These are phyloP conservation scores for Scytalidium sp. DNA, from an alignment of 2,329 filamentous ascomycete species.

Conservation along the genomic window DNA sequence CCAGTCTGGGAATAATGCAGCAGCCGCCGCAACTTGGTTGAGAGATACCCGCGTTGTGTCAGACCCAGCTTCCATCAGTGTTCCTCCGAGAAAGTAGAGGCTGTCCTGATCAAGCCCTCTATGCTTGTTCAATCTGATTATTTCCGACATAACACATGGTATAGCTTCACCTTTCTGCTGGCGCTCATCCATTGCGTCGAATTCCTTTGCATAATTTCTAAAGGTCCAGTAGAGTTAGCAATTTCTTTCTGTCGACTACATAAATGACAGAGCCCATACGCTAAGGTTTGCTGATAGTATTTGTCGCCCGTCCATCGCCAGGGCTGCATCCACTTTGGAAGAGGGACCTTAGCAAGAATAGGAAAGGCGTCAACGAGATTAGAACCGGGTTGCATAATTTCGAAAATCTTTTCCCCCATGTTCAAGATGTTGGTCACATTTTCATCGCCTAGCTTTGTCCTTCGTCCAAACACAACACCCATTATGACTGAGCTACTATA, in stretches of 20 bases:
- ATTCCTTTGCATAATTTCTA: slow-evolving; percentile 24
- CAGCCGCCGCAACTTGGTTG: slow-evolving; percentile 28
- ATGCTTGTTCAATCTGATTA: slow-evolving; percentile 20
- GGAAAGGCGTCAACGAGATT: slow-evolving; percentile 31
- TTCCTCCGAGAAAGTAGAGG: slow-evolving; percentile 26
- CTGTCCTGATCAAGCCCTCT: slow-evolving; percentile 19
- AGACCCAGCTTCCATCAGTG: slow-evolving; percentile 39
- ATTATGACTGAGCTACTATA: slow-evolving; percentile 29
- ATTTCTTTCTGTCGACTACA: too few species aligned
- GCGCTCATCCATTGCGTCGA: slow-evolving; percentile 18
- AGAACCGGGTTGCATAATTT: slow-evolving; percentile 19
- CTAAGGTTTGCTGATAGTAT: slow-evolving; percentile 16
- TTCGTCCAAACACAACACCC: slow-evolving; percentile 28
- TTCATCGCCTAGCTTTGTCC: slow-evolving; percentile 14
- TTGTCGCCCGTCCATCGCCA: slow-evolving; percentile 25
- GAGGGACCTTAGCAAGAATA: slow-evolving; percentile 24
- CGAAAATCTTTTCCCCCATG: slow-evolving; percentile 17
- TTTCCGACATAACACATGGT: slow-evolving; percentile 27
- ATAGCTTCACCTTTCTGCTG: slow-evolving; percentile 22
- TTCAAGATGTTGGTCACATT: slow-evolving; percentile 10
- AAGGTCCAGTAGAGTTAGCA: too few species aligned
- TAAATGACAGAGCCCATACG: slow-evolving; percentile 7
- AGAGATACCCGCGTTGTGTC: slow-evolving; percentile 39
- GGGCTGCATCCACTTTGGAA: slow-evolving; percentile 28
- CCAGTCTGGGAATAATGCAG: slow-evolving; percentile 18